Conservation (phyloP, 2,329 filamentous ascomycete genomes). For the Metarhizium sp. region DNA sequence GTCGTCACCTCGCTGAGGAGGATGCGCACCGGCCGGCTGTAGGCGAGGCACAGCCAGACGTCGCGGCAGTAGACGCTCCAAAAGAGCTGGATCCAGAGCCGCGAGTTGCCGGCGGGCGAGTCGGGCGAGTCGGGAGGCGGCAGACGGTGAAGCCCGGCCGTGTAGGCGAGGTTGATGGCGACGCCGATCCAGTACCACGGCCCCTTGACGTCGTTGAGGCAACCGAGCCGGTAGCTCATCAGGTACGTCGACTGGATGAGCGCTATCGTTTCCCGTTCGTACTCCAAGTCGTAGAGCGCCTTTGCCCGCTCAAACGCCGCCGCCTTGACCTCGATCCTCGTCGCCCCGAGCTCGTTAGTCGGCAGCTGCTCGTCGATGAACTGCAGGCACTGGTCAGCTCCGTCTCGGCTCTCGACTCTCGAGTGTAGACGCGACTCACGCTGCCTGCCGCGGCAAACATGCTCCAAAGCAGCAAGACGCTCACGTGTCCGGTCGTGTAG, state of each 20-base stretch:
- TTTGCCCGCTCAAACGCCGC: constrained; percentile 9
- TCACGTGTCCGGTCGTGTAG: constrained; percentile 8
- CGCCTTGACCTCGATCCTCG: constrained; percentile 7
- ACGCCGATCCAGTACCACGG: constrained; percentile 38
- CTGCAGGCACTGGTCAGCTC: background rate
- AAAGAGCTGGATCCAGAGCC: background rate
- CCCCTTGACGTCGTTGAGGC: constrained; percentile 29
- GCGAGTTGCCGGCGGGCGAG: background rate
- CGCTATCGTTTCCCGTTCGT: constrained; percentile 27
- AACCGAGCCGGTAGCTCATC: constrained; percentile 31
- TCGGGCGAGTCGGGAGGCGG: background rate
- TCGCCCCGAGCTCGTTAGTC: background rate
- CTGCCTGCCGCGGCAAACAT: constrained; percentile 21
- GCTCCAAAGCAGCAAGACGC: constrained; percentile 17
- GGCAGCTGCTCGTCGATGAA: constrained; percentile 6
- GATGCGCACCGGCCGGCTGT: background rate
- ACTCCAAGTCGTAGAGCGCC: constrained; percentile 20
- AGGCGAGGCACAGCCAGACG: background rate
- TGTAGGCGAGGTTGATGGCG: constrained; percentile 31
- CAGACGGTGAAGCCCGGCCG: constrained; percentile 29
- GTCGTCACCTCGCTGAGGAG: background rate
- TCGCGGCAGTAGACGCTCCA: background rate
- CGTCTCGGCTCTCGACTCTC: no score
- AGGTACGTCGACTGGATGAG: constrained; percentile 32
- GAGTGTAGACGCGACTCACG: constrained; percentile 13